These are phyloP conservation scores for Carpinus viminea DNA, from an alignment of 306 rosid genomes.

Conservation along the genomic window DNA sequence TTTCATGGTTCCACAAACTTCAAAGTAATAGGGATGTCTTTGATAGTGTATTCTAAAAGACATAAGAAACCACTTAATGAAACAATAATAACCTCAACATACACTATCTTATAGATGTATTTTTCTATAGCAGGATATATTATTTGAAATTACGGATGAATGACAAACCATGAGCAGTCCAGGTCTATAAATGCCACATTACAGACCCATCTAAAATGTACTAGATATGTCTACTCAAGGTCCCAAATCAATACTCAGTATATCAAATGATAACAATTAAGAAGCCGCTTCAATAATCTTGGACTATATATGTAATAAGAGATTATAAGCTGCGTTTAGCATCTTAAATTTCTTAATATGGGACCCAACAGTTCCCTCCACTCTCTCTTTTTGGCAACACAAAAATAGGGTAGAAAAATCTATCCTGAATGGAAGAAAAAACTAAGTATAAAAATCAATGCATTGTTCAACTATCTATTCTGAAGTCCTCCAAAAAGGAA, in stretches of 20 bases:
- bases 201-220: background rate
- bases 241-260: constrained; percentile 4
- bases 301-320: background rate
- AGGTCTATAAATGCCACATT: background rate
- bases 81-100: background rate
- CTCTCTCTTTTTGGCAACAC: background rate
- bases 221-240: background rate
- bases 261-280: background rate
- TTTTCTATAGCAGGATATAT: background rate
- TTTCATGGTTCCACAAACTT: background rate
- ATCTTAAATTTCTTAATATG: background rate
- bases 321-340: background rate
- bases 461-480: background rate
- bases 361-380: background rate
- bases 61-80: background rate
- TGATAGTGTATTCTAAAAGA: background rate
- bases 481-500: background rate
- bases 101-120: background rate
- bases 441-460: background rate
- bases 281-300: background rate
- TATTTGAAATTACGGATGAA: background rate
- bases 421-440: background rate
- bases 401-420: background rate
- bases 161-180: background rate
- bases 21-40: background rate